phyloP scores from a whole-genome alignment of 495 filamentous ascomycete species.

The Pseudomonodictys pantanalensis region DNA sequence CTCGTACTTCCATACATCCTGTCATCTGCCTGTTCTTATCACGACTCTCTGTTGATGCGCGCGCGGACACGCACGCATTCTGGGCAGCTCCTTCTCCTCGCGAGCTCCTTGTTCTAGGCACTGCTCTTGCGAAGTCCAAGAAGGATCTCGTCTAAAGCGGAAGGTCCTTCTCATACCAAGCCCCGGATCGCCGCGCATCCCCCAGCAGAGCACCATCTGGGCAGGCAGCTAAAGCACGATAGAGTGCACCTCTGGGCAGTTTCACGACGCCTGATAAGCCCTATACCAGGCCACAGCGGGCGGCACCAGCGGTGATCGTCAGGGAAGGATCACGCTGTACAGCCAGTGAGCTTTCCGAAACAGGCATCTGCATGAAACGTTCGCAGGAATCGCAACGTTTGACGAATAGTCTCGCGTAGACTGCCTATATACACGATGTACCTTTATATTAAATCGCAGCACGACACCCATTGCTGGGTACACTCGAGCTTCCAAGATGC shows the following conservation, averaged over 20 bases:
- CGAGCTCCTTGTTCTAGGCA: too few species aligned
- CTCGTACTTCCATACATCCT: too few species aligned
- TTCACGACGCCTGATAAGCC: conserved; percentile 8
- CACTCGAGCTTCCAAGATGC: conserved; percentile 6
- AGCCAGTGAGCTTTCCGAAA: conserved; percentile 13
- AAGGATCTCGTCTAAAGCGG: conserved; percentile 3
- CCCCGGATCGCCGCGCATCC: not conserved
- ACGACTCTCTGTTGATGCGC: too few species aligned
- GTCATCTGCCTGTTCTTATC: too few species aligned
- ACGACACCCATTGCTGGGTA: not conserved
- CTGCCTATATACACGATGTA: not conserved
- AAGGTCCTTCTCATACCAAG: conserved; percentile 11
- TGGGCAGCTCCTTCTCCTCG: not conserved
- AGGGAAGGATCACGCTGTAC: conserved; percentile 11
- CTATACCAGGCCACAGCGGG: not conserved
- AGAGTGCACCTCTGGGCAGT: not conserved
- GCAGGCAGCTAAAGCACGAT: conserved; percentile 12
- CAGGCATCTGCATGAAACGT: conserved; percentile 20
- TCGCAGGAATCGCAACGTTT: conserved; percentile 1
- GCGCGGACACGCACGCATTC: too few species aligned
- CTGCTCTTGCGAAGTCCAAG: not conserved
- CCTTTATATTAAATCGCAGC: conserved; percentile 14
- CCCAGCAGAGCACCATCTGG: not conserved
- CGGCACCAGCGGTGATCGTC: conserved; percentile 13
- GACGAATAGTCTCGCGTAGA: conserved; percentile 23